These are phyloP conservation scores for Chlamydomonas incerta DNA, from an alignment of 139 green algal species.

Conservation along the genomic window DNA sequence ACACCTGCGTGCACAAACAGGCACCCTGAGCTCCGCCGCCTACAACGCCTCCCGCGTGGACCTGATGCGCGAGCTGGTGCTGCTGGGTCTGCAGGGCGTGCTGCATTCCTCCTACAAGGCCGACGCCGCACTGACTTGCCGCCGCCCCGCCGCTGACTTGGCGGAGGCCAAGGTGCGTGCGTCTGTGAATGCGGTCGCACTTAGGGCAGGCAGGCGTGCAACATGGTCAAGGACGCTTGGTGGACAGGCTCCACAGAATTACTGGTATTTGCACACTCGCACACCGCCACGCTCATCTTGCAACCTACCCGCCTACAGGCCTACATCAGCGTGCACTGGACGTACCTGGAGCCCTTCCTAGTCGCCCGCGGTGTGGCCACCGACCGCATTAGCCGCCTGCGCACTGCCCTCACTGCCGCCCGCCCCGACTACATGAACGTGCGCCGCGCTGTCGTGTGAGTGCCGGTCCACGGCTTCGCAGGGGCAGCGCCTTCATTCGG, in stretches of 20 bases:
- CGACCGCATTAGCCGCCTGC: background rate
- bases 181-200: no score
- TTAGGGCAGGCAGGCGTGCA: background rate
- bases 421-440: background rate
- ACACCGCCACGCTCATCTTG: no score
- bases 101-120: slow-evolving; percentile 2
- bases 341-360: slow-evolving; percentile 24
- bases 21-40: background rate
- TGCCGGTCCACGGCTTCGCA: no score
- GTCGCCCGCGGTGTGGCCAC: background rate
- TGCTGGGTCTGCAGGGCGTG: background rate
- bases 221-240: no score
- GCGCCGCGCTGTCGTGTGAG: background rate
- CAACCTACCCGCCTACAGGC: background rate
- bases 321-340: slow-evolving; percentile 3
- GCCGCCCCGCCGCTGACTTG: background rate
- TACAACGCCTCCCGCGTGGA: background rate
- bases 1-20: background rate
- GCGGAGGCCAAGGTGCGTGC: background rate
- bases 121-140: background rate
- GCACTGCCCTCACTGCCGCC: background rate
- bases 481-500: no score
- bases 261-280: no score
- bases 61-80: background rate
- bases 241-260: no score